Conservation (phyloP, 179 eudicot genomes). For the Gypsophila paniculata region DNA sequence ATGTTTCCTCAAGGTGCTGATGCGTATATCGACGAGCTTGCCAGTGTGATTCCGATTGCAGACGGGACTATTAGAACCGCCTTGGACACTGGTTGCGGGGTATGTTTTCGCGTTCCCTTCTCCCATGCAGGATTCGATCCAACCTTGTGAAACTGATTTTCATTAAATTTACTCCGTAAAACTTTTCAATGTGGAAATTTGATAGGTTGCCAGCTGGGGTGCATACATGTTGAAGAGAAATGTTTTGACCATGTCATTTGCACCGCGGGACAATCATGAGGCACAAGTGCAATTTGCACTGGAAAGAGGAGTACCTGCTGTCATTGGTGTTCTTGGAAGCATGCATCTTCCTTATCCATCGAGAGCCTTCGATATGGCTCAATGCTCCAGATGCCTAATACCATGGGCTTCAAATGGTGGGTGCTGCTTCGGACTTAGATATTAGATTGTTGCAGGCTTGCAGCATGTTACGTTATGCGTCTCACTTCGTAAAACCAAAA, state of each 20-base stretch:
- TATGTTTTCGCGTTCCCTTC: conserved; percentile 20
- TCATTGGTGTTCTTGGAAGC: conserved; percentile 52
- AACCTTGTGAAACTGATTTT: neutral
- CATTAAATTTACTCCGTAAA: neutral
- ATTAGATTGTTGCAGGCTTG: neutral
- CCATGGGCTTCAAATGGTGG: conserved; percentile 49
- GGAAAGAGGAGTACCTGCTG: conserved; percentile 60
- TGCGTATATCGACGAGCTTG: conserved; percentile 56
- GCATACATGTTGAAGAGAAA: conserved; percentile 52
- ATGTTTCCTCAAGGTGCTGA: conserved; percentile 65
- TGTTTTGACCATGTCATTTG: conserved; percentile 60
- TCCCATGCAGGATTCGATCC: neutral
- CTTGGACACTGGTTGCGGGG: conserved; percentile 63
- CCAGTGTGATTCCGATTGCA: conserved; percentile 45
- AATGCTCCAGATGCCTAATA: conserved; percentile 50
- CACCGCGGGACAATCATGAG: conserved; percentile 59
- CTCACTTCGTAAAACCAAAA: neutral
- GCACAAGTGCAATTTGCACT: conserved; percentile 63
- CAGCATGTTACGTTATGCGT: neutral
- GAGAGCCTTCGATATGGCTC: conserved; percentile 53
- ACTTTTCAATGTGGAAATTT: neutral
- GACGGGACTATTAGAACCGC: conserved; percentile 57
- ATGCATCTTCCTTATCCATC: conserved; percentile 51
- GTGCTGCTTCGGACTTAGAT: neutral
- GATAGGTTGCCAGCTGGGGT: conserved; percentile 65